Evolutionary conservation across 768 basidiomycete species (phyloP).

Genomic region (Phylloporus scabripes): DNA sequence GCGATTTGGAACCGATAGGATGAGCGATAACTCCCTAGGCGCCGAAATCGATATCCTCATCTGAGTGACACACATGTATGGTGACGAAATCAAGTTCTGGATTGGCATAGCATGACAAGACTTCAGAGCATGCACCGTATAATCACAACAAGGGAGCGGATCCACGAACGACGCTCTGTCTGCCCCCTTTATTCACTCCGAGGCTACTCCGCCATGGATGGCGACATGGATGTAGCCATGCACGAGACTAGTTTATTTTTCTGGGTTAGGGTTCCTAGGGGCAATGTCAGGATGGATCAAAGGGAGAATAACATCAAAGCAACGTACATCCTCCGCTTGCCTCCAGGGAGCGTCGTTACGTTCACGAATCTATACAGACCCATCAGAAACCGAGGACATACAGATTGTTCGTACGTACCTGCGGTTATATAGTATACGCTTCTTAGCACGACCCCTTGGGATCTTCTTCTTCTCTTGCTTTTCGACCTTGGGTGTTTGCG

Average conservation of each 20-base stretch:
- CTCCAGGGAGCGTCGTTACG: constrained; percentile 83
- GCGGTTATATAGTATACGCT: constrained; percentile 90
- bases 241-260: constrained; percentile 17
- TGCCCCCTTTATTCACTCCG: constrained; percentile 9
- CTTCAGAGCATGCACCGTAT: constrained; percentile 8
- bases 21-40: too few species aligned
- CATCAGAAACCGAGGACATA: not conserved
- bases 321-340: constrained; percentile 93
- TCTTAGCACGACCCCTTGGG: constrained; percentile 97
- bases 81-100: not conserved
- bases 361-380: constrained; percentile 70
- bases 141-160: constrained; percentile 7
- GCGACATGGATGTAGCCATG: constrained; percentile 10
- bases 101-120: constrained; percentile 14
- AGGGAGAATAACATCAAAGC: constrained; percentile 46
- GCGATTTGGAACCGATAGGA: constrained; percentile 43
- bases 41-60: too few species aligned
- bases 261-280: constrained; percentile 27
- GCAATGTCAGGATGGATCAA: not conserved
- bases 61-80: not conserved
- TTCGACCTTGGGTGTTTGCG: too few species aligned
- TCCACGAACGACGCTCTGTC: constrained; percentile 4
- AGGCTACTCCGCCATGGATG: constrained; percentile 12
- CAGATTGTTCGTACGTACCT: constrained; percentile 41
- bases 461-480: too few species aligned